Percentiles rank a stretch among this genome's conserved stretches.
Conservation (phyloP, 768 basidiomycete species). For the Podaxis sp. region DNA sequence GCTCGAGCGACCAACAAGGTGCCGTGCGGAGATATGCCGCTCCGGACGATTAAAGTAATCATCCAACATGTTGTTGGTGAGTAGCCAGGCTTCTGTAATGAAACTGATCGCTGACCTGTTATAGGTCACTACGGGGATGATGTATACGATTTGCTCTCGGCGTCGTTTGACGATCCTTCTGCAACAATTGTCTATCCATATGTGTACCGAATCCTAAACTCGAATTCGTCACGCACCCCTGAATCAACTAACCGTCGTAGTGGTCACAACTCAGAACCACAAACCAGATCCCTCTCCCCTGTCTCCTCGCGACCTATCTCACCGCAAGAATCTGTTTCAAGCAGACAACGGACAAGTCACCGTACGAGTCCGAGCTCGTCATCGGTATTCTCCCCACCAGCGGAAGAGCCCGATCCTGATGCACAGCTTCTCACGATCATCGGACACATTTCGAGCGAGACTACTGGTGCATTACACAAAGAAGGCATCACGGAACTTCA, state of each 20-base stretch:
- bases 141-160: conserved; percentile 87
- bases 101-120: conserved; percentile 15
- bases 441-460: conserved; percentile 85
- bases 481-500: conserved; percentile 95
- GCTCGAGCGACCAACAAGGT: conserved; percentile 87
- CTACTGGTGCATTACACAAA: conserved; percentile 86
- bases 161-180: conserved; percentile 93
- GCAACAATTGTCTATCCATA: conserved; percentile 97
- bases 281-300: conserved; percentile 51
- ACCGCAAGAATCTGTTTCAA: conserved; percentile 60
- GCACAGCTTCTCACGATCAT: conserved; percentile 80
- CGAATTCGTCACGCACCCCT: conserved; percentile 46
- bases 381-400: conserved; percentile 54
- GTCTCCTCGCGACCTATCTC: conserved; percentile 71
- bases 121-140: conserved; percentile 83
- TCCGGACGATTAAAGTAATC: conserved; percentile 97
- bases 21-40: conserved; percentile 96
- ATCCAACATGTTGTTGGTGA: conserved; percentile 95
- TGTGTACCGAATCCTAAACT: conserved; percentile 88
- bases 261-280: conserved; percentile 33
- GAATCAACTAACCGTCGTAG: conserved; percentile 37
- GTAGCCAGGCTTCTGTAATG: conserved; percentile 29
- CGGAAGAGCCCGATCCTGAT: conserved; percentile 86
- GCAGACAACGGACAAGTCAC: conserved; percentile 60
- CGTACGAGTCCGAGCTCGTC: conserved; percentile 69